Evolutionary conservation across 495 filamentous ascomycete genomes (phyloP), one percentile per base, ranked within the genome.

Genomic region (Xylaria grammica): DNA sequence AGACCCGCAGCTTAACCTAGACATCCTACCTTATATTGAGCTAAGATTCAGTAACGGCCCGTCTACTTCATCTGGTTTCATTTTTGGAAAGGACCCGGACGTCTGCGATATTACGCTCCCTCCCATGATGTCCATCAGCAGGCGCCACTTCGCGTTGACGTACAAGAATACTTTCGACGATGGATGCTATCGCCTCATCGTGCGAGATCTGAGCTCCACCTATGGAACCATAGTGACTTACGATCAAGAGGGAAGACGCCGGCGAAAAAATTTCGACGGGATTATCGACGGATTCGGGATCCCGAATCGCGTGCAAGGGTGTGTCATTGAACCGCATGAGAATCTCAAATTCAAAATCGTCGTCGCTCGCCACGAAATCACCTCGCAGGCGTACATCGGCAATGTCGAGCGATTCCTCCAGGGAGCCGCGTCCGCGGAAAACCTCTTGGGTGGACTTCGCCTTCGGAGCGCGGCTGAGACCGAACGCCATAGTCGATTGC

Each of bases 101-200:
- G 4, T 9, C 9, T 19, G 24, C 19, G 52, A 55, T n/a, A n/a
- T 55, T 38, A 3, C 7, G 10, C 40, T 60, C 3, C 36, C 36
- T 4, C 29, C 2, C 15, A 3, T 17, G 3, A n/a, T 13, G 3
- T 9, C 7, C 3, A 32, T 48, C 56, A 60, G 56, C 26, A 48
- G 11, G n/a, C 26, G 15, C 20, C 56, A 60, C 6, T 60, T 60
- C 27, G 56, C 56, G 22, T 36, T 60, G 17, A 60, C 56, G 8
- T 60, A 60, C 24, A 60, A 60, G 40, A 59, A 20, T 20, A 48
- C 11, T 20, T 46, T 60, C 22, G 13, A 2, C 4, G 56, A 60
- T n/a, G 22, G 22, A 24, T 22, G 5, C 40, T 27, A 10, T 30
- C 56, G 56, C 3, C 40, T 60, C n/a, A 17, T 48, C 6, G 36